Conservation (phyloP, 2,329 filamentous ascomycete species). For the Leptographium radiaticola region DNA sequence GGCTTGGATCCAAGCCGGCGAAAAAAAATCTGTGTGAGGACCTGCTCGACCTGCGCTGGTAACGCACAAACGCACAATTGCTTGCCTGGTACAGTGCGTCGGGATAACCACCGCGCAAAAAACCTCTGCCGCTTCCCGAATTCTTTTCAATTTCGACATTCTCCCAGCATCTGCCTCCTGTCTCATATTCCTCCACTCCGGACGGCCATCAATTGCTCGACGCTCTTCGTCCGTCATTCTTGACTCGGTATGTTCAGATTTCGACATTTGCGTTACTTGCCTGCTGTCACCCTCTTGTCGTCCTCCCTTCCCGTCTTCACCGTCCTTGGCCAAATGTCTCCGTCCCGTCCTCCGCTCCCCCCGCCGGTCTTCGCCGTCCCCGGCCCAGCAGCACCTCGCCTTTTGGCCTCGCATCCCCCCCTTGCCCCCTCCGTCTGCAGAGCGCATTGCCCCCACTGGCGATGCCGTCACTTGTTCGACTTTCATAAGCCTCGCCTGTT, state of each 20-base stretch:
- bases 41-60: not conserved
- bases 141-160: slow-evolving; percentile 1
- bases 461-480: not conserved
- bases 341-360: not conserved
- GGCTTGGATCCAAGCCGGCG: not conserved
- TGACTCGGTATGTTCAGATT: not conserved
- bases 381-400: not conserved
- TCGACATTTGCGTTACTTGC: not conserved
- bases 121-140: slow-evolving; percentile 1
- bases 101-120: slow-evolving; percentile 5
- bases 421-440: not conserved
- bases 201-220: not conserved
- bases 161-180: slow-evolving; percentile 1
- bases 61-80: slow-evolving; percentile 5
- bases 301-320: too few species aligned
- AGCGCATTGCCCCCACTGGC: not conserved
- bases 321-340: not conserved
- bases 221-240: not conserved
- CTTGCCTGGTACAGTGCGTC: not conserved
- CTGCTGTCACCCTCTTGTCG: not conserved
- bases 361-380: not conserved
- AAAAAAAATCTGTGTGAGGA: slow-evolving; percentile 1
- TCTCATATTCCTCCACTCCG: not conserved
- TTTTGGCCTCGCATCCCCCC: not conserved
- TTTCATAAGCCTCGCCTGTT: not conserved